Percentiles rank a stretch among this genome's conserved stretches.
phyloP scores from a whole-genome alignment of 306 rosid genomes.

The Cicer judaicum region DNA sequence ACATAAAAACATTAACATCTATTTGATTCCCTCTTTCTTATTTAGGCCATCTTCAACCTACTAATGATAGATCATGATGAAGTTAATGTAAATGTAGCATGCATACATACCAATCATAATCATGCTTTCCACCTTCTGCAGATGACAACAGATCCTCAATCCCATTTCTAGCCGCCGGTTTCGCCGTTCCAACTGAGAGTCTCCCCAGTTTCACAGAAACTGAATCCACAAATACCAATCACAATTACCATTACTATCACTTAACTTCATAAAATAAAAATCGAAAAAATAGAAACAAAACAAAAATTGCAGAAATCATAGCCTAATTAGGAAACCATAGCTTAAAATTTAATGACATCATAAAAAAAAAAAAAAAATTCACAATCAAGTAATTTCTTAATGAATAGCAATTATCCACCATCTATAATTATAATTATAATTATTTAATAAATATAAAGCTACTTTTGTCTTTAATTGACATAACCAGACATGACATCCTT shows the following conservation, averaged over 20 bases:
- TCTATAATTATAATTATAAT: background rate
- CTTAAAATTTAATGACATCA: background rate
- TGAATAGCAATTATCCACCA: background rate
- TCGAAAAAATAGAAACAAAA: background rate
- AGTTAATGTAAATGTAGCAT: background rate
- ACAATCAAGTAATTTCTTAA: constrained; percentile 28
- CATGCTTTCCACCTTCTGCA: constrained; percentile 90
- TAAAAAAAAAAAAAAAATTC: background rate
- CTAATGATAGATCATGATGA: background rate
- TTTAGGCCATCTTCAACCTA: constrained; percentile 4
- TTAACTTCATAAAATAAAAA: constrained; percentile 18
- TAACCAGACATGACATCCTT: constrained; percentile 19
- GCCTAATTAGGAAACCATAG: background rate
- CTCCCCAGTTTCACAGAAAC: constrained; percentile 89
- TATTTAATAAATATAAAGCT: background rate
- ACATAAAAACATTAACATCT: constrained; percentile 8
- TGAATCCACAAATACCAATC: constrained; percentile 43
- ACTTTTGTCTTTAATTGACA: background rate
- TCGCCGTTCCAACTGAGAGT: constrained; percentile 82
- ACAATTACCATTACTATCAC: constrained; percentile 4
- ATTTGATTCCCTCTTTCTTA: background rate
- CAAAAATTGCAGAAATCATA: background rate
- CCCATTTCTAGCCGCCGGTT: constrained; percentile 61
- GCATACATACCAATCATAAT: constrained; percentile 77
- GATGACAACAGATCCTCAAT: constrained; percentile 85